Evolutionary conservation across 306 rosid genomes (phyloP).

Genomic region (peach (Prunus persica)): DNA sequence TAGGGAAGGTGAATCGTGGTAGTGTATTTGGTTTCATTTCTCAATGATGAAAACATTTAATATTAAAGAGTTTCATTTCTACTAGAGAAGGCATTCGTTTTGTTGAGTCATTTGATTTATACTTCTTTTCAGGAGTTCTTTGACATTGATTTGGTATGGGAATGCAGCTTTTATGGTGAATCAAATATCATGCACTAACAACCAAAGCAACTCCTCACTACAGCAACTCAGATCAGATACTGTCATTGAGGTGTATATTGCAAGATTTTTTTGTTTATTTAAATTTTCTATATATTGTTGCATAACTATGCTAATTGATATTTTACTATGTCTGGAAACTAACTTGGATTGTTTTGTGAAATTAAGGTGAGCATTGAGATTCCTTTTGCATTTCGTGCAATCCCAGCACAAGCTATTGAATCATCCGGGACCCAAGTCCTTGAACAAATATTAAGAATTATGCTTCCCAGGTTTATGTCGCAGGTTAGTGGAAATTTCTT

Average conservation of each 20-base stretch:
- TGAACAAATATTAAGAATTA: constrained; percentile 74
- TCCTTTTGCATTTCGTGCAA: constrained; percentile 70
- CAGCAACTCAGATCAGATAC: constrained; percentile 80
- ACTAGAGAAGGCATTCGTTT: constrained; percentile 30
- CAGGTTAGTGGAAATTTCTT: constrained; percentile 56
- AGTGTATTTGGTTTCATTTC: background rate
- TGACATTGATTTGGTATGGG: constrained; percentile 82
- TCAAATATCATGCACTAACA: constrained; percentile 66
- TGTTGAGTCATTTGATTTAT: constrained; percentile 55
- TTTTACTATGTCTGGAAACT: background rate
- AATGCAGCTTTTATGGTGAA: constrained; percentile 97
- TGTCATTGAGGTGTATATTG: constrained; percentile 65
- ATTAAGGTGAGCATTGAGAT: constrained; percentile 79
- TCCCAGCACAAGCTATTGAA: constrained; percentile 84
- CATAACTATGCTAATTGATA: background rate
- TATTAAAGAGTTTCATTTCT: constrained; percentile 3
- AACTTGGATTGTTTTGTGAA: constrained; percentile 26
- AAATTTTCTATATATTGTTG: background rate
- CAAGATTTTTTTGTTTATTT: background rate
- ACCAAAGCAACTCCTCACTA: constrained; percentile 34
- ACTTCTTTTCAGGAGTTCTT: constrained; percentile 58
- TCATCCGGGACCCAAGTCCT: constrained; percentile 96
- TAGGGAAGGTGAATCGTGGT: background rate
- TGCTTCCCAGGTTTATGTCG: constrained; percentile 88
- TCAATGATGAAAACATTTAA: background rate